Conservation (phyloP, 306 rosid species). For the Lathyrus sativus region DNA sequence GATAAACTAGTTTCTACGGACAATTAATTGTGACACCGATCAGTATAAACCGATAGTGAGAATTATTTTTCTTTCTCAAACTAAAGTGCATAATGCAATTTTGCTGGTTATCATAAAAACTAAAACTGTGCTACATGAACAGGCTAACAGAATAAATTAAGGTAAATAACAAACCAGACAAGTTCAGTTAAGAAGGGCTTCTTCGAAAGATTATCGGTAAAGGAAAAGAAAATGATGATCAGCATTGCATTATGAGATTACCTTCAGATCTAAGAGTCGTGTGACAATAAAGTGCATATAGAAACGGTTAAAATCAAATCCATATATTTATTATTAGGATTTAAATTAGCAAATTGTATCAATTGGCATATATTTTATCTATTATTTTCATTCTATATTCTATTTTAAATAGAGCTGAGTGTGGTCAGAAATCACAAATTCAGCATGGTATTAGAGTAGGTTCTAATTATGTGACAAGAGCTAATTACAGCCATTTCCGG, state of each 20-base stretch:
- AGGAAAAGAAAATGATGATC: slow-evolving; percentile 31
- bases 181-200: slow-evolving; percentile 14
- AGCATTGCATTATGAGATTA: slow-evolving; percentile 3
- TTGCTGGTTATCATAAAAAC: slow-evolving; percentile 4
- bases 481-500: background rate
- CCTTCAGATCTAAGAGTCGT: slow-evolving; percentile 20
- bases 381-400: too few relatives aligned
- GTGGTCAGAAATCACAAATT: background rate
- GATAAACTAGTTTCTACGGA: slow-evolving; percentile 19
- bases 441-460: background rate
- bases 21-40: background rate
- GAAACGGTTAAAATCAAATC: background rate
- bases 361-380: too few relatives aligned
- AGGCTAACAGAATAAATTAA: slow-evolving; percentile 9
- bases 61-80: slow-evolving; percentile 17
- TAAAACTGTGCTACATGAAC: background rate
- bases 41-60: slow-evolving; percentile 25
- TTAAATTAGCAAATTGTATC: too few relatives aligned
- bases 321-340: background rate
- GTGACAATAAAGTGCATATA: slow-evolving; percentile 5
- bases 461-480: background rate
- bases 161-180: slow-evolving; percentile 22
- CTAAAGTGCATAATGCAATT: slow-evolving; percentile 4
- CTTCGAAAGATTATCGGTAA: slow-evolving; percentile 22
- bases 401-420: too few relatives aligned